A percentile compares a stretch with the other conserved stretches of the same genome.
Evolutionary conservation across 2,329 filamentous ascomycete species (phyloP).

Genomic region (Ceratocystis harringtonii): DNA sequence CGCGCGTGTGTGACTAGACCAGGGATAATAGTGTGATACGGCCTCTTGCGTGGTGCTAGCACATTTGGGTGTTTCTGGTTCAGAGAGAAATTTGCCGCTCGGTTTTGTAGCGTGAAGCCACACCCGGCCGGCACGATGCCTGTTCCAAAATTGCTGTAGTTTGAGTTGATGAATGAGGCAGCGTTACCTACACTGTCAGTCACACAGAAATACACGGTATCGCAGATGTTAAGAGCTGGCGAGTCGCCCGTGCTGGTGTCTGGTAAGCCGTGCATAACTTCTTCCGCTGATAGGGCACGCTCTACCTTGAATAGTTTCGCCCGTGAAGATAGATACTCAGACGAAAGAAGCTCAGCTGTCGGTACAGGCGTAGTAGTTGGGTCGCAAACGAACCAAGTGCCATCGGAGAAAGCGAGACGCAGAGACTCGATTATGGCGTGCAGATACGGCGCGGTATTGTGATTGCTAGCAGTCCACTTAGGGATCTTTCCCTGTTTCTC

Average conservation of each 20-base stretch:
- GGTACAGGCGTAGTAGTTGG: slow-evolving; percentile 59
- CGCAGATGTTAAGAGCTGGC: slow-evolving; percentile 69
- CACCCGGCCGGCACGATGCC: slow-evolving; percentile 71
- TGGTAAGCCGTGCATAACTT: slow-evolving; percentile 45
- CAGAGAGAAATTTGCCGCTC: slow-evolving; percentile 74
- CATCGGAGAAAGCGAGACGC: slow-evolving; percentile 80
- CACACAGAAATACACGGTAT: slow-evolving; percentile 88
- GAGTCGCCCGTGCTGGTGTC: slow-evolving; percentile 32
- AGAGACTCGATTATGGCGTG: slow-evolving; percentile 81
- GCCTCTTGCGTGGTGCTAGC: slow-evolving; percentile 66
- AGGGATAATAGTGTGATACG: slow-evolving; percentile 96
- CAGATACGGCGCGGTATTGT: slow-evolving; percentile 69
- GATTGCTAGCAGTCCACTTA: slow-evolving; percentile 51
- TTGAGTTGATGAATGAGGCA: slow-evolving; percentile 92
- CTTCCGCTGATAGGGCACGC: slow-evolving; percentile 48
- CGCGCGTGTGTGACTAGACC: slow-evolving; percentile 66
- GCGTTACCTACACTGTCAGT: slow-evolving; percentile 75
- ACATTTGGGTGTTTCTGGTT: slow-evolving; percentile 59
- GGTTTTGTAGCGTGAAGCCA: slow-evolving; percentile 90
- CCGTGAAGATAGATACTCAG: slow-evolving; percentile 59
- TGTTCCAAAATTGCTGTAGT: slow-evolving; percentile 80
- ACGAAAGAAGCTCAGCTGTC: slow-evolving; percentile 50
- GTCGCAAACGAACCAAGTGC: slow-evolving; percentile 78
- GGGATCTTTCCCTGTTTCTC: slow-evolving; percentile 63
- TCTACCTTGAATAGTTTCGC: slow-evolving; percentile 42